Base-by-base conservation (phyloP, 2,329 filamentous ascomycete species). In the Alternaria solani region DNA sequence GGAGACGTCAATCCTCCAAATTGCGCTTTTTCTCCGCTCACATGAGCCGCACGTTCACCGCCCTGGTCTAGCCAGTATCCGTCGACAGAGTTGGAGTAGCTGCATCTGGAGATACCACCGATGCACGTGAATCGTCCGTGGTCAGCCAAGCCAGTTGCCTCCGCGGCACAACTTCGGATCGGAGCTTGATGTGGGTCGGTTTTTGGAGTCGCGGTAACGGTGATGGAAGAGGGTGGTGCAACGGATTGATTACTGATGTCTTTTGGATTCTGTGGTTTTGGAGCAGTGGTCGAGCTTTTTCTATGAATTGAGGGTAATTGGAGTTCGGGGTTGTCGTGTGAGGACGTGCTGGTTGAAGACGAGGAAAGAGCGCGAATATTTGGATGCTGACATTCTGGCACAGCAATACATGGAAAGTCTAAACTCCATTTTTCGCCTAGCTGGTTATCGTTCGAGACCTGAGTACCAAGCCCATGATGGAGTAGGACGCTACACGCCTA, bases 1-100 rank as follows among this genome's bases (percentile, higher is more conserved):
- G 46, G 46, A 48, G 46, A 34, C 46, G 38, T 11, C 38, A 41
- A 23, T 41, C 38, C 38, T 41, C 18, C 38, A 11, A 20, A 3
- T 18, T 1, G 20, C 18, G 18, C 38, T 41, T 41, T 41, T 23
- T 41, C 18, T 41, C 38, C 38, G 38, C 38, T 41, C 38, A 41
- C 38, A 23, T 5, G 46, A 48, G 46, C 46, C 46, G 46, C 30
- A 48, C 46, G 46, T 36, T 48, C 30, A 48, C 46, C 30, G 46
- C 46, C 30, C 3, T 36, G 46, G 32, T 36, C 46, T 14, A 23
- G 12, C 46, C 30, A 23, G 9, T 23, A 23, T 7, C 38, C n/a
- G 38, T 39, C 38, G 0, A 20, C 5, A 8, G 11, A 25, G n/a
- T n/a, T 20, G 36, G n/a, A 20, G n/a, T 39, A 7, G 7, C 12